These are phyloP conservation scores for Sclerotinia nivalis DNA, from an alignment of 2,329 filamentous ascomycete species.

Conservation along the genomic window DNA sequence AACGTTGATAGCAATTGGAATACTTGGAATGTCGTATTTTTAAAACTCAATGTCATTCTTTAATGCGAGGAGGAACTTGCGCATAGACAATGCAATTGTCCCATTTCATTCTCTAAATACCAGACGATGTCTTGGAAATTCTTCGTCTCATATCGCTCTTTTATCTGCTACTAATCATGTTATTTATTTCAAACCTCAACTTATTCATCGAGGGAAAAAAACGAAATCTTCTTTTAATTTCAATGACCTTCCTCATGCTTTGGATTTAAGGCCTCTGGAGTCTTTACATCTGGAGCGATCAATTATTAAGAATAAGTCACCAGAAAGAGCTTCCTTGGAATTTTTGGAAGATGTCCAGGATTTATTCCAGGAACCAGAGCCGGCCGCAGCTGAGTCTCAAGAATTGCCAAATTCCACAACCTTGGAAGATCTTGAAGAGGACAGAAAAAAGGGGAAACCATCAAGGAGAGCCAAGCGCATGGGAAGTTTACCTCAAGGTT, in stretches of 20 bases:
- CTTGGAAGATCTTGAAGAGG: background rate
- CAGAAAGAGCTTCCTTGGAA: background rate
- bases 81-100: background rate
- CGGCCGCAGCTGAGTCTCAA: background rate
- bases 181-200: background rate
- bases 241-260: constrained; percentile 51
- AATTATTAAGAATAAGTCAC: background rate
- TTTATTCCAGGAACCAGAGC: background rate
- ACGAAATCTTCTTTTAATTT: constrained; percentile 55
- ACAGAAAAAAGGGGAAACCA: background rate
- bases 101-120: background rate
- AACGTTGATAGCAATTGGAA: background rate
- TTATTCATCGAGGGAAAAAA: constrained; percentile 51
- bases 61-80: constrained; percentile 7
- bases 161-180: background rate
- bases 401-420: background rate
- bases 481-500: constrained; percentile 18
- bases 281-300: constrained; percentile 39
- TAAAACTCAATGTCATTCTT: constrained; percentile 16
- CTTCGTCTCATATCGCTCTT: background rate
- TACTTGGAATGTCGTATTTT: constrained; percentile 3
- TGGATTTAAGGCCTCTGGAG: constrained; percentile 33
- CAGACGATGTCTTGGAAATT: background rate
- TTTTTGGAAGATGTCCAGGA: constrained; percentile 7
- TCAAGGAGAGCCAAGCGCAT: background rate